phyloP scores from a whole-genome alignment of 495 filamentous ascomycete genomes.

The Penicillium simplicissimum region DNA sequence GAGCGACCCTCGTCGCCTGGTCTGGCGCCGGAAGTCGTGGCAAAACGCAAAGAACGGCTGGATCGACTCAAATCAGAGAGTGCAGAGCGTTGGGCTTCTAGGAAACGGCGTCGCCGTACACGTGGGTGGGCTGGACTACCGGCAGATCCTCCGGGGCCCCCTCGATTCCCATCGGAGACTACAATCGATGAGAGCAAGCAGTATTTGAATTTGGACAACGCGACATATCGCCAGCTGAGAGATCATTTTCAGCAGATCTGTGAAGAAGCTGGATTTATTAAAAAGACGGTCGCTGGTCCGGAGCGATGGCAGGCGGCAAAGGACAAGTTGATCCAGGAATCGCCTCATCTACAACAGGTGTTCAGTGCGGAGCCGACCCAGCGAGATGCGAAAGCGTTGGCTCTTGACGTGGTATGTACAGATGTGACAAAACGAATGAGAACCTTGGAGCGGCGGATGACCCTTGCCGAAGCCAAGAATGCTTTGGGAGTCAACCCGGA shows the following conservation, averaged over 20 bases:
- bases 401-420: slow-evolving; percentile 76
- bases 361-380: slow-evolving; percentile 55
- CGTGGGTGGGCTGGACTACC: slow-evolving; percentile 70
- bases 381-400: slow-evolving; percentile 58
- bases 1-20: slow-evolving; percentile 34
- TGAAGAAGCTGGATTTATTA: slow-evolving; percentile 61
- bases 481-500: slow-evolving; percentile 71
- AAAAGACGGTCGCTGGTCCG: slow-evolving; percentile 71
- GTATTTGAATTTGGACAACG: slow-evolving; percentile 63
- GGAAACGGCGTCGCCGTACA: slow-evolving; percentile 73
- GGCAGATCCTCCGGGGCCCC: slow-evolving; percentile 71
- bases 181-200: slow-evolving; percentile 78
- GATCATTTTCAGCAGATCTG: slow-evolving; percentile 71
- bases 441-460: slow-evolving; percentile 60
- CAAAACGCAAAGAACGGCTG: slow-evolving; percentile 57
- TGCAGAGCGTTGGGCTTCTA: slow-evolving; percentile 60
- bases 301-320: slow-evolving; percentile 75
- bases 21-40: slow-evolving; percentile 53
- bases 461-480: slow-evolving; percentile 72
- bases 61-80: slow-evolving; percentile 62
- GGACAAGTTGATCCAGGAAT: slow-evolving; percentile 65
- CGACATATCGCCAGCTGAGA: slow-evolving; percentile 62
- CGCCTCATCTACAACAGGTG: slow-evolving; percentile 63
- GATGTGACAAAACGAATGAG: slow-evolving; percentile 82
- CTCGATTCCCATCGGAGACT: slow-evolving; percentile 78